These are phyloP conservation scores for Phytophthora uliginosa DNA, from an alignment of 352 stramenopile species.

Conservation along the genomic window DNA sequence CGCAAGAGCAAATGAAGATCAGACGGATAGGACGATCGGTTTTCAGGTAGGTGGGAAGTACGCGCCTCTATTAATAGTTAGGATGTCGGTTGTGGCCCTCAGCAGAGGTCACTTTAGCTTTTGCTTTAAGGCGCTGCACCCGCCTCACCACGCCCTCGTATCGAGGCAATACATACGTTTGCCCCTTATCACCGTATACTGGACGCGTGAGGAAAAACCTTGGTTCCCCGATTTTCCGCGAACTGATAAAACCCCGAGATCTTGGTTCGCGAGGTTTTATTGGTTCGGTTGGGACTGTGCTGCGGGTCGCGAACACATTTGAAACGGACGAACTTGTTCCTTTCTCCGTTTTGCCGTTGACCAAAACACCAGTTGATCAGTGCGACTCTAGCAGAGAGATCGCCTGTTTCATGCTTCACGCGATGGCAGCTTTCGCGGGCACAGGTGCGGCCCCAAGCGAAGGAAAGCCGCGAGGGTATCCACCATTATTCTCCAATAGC, in stretches of 20 bases:
- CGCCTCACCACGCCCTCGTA: not conserved
- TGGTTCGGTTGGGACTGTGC: constrained; percentile 7
- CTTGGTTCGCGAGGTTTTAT: constrained; percentile 3
- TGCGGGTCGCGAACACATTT: not conserved
- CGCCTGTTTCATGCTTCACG: constrained; percentile 4
- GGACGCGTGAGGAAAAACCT: constrained; percentile 9
- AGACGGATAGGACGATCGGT: not conserved
- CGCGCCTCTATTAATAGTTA: not conserved
- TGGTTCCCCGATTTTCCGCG: constrained; percentile 3
- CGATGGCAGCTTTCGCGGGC: not conserved
- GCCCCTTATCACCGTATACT: not conserved
- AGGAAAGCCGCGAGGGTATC: not conserved
- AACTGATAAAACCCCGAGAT: not conserved
- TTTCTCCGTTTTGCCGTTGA: not conserved
- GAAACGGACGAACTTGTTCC: not conserved
- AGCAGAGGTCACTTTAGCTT: not conserved
- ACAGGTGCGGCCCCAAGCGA: not conserved
- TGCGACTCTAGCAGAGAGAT: constrained; percentile 2
- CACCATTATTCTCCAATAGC: not conserved
- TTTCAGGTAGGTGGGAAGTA: not conserved
- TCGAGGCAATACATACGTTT: not conserved
- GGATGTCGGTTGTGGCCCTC: too few species aligned
- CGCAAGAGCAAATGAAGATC: not conserved
- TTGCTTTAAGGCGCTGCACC: too few species aligned
- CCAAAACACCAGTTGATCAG: constrained; percentile 1